These are phyloP conservation scores for Tephrocybe sp. DNA, from an alignment of 768 basidiomycete species.

Conservation along the genomic window DNA sequence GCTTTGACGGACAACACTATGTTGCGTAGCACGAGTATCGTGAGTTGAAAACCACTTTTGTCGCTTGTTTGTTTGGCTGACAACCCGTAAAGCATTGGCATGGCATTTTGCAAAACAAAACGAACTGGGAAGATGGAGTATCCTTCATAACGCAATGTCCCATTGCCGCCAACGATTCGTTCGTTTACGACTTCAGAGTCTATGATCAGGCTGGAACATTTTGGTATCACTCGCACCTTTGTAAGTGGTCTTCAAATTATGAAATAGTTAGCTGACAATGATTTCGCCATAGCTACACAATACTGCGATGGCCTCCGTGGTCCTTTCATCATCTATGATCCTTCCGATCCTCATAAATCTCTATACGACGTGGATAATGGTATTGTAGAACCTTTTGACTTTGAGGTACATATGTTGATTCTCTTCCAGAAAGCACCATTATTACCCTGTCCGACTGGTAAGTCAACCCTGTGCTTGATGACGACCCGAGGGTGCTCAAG, in stretches of 20 bases:
- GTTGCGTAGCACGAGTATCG: slow-evolving; percentile 22
- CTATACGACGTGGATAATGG: slow-evolving; percentile 35
- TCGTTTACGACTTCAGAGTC: slow-evolving; percentile 35
- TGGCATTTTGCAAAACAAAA: slow-evolving; percentile 41
- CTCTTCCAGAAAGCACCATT: slow-evolving; percentile 36
- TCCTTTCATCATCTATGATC: slow-evolving; percentile 36
- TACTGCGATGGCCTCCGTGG: slow-evolving; percentile 47
- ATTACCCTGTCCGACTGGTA: slow-evolving; percentile 41
- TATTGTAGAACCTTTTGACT: slow-evolving; percentile 7
- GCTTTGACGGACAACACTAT: slow-evolving; percentile 19
- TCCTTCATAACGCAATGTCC: slow-evolving; percentile 41
- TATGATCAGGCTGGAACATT: slow-evolving; percentile 22
- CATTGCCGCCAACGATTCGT: slow-evolving; percentile 33
- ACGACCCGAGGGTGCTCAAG: background rate
- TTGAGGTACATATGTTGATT: background rate
- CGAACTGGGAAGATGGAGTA: slow-evolving; percentile 35
- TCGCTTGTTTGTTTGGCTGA: background rate
- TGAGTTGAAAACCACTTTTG: slow-evolving; percentile 5
- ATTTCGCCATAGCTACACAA: slow-evolving; percentile 35
- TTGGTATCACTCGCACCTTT: slow-evolving; percentile 28
- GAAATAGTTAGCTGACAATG: slow-evolving; percentile 15
- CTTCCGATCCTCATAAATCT: slow-evolving; percentile 27
- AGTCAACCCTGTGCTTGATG: background rate
- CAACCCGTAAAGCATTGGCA: slow-evolving; percentile 36
- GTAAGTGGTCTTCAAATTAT: slow-evolving; percentile 13